phyloP scores from a whole-genome alignment of 2,329 filamentous ascomycete genomes.

The Botrytis squamosa region DNA sequence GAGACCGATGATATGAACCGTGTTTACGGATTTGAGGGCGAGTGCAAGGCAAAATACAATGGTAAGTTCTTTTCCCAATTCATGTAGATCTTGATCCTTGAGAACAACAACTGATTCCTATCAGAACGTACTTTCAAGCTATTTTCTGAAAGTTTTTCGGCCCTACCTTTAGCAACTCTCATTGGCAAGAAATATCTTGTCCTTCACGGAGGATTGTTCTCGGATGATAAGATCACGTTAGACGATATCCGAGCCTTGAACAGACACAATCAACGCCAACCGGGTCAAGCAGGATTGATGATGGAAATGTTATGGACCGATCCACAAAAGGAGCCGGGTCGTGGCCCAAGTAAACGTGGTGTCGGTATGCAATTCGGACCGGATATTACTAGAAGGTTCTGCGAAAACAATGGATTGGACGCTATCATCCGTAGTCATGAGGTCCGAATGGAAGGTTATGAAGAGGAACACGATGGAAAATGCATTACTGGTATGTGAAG shows the following conservation, averaged over 20 bases:
- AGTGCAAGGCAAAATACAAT: slow-evolving; percentile 97
- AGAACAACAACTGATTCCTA: not conserved
- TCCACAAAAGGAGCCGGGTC: slow-evolving; percentile 79
- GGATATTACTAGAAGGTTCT: slow-evolving; percentile 94
- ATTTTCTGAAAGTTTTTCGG: slow-evolving; percentile 97
- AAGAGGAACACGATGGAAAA: slow-evolving; percentile 91
- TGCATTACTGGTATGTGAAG: slow-evolving; percentile 78
- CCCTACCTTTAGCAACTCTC: slow-evolving; percentile 85
- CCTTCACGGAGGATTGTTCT: slow-evolving; percentile 93
- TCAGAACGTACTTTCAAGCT: slow-evolving; percentile 77
- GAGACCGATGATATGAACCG: slow-evolving; percentile 99
- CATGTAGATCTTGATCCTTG: not conserved
- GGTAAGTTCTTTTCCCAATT: slow-evolving; percentile 54
- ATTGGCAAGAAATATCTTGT: slow-evolving; percentile 90
- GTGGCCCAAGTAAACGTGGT: slow-evolving; percentile 92
- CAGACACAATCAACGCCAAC: slow-evolving; percentile 85
- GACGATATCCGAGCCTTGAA: slow-evolving; percentile 94
- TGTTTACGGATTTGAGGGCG: slow-evolving; percentile 96
- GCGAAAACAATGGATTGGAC: slow-evolving; percentile 90
- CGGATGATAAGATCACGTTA: slow-evolving; percentile 85
- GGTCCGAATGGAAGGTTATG: slow-evolving; percentile 98
- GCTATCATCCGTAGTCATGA: slow-evolving; percentile 97
- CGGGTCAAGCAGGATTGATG: slow-evolving; percentile 92
- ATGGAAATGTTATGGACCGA: slow-evolving; percentile 99
- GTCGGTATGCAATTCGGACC: slow-evolving; percentile 96